phyloP scores from a whole-genome alignment of 306 rosid species.

The Quercus gilva region DNA sequence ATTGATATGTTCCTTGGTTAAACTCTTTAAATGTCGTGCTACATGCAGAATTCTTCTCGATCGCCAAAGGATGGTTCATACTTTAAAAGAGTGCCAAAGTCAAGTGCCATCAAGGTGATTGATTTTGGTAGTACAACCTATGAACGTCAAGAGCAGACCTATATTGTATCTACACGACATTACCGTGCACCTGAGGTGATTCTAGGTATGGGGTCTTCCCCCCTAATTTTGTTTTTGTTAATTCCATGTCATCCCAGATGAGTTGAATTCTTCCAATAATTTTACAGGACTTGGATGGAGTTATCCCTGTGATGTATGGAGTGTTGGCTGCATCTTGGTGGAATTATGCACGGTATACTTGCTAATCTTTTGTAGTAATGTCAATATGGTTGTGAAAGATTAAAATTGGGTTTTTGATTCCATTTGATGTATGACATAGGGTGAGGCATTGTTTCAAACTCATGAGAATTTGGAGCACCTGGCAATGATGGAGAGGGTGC shows the following conservation, averaged over 20 bases:
- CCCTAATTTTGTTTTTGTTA: not conserved
- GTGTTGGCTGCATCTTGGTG: slow-evolving; percentile 93
- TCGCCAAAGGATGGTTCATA: slow-evolving; percentile 63
- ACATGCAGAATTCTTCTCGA: slow-evolving; percentile 60
- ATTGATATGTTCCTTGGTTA: not conserved
- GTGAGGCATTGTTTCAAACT: slow-evolving; percentile 95
- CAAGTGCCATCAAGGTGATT: slow-evolving; percentile 90
- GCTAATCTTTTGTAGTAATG: not conserved
- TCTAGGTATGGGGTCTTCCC: slow-evolving; percentile 47
- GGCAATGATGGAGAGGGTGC: slow-evolving; percentile 96
- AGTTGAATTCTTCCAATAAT: not conserved
- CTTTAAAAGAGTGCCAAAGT: slow-evolving; percentile 83
- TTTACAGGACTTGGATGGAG: slow-evolving; percentile 90
- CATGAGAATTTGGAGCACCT: slow-evolving; percentile 96
- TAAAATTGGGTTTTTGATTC: not conserved
- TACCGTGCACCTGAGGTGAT: slow-evolving; percentile 98
- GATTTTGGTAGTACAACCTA: slow-evolving; percentile 98
- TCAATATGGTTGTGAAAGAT: not conserved
- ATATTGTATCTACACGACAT: slow-evolving; percentile 94
- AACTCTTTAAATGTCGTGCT: not conserved
- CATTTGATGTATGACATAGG: slow-evolving; percentile 35
- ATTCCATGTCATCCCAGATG: not conserved
- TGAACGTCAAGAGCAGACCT: slow-evolving; percentile 76
- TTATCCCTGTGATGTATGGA: slow-evolving; percentile 93
- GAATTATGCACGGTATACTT: slow-evolving; percentile 79